Percentiles rank a stretch among this genome's conserved stretches.
Conservation (phyloP, 1,284 basidiomycete species). For the Leucoagaricus sp. region DNA sequence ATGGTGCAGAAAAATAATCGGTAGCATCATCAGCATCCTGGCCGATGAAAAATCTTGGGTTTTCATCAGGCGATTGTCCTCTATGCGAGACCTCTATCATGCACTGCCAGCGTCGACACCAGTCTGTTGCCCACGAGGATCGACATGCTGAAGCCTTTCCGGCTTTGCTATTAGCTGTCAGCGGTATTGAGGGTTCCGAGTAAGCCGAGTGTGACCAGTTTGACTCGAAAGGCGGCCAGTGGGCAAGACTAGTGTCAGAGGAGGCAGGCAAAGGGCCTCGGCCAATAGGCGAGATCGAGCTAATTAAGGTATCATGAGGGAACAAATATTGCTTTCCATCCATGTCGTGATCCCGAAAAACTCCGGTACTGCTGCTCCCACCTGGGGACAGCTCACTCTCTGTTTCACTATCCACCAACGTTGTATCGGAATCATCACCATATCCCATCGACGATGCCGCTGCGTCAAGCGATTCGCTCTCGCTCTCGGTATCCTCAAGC, state of each 20-base stretch:
- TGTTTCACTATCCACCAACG: constrained; percentile 46
- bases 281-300: not conserved
- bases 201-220: constrained; percentile 11
- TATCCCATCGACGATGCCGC: constrained; percentile 30
- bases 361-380: not conserved
- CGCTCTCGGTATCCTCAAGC: constrained; percentile 31
- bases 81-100: constrained; percentile 30
- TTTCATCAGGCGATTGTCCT: constrained; percentile 1
- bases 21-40: constrained; percentile 17
- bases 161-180: not conserved
- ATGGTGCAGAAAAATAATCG: not conserved
- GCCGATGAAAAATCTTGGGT: constrained; percentile 8
- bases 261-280: not conserved
- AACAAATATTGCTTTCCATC: constrained; percentile 16
- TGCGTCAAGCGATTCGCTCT: constrained; percentile 29
- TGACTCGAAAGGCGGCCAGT: not conserved
- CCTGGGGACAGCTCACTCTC: constrained; percentile 27
- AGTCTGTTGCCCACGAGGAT: constrained; percentile 34
- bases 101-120: constrained; percentile 38
- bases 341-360: not conserved
- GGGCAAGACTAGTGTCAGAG: not conserved
- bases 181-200: constrained; percentile 6
- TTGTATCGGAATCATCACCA: constrained; percentile 48
- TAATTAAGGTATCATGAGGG: not conserved
- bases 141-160: not conserved